Percentiles rank a stretch among this genome's conserved stretches.
Conservation (phyloP, 768 basidiomycete genomes). For the Leccinum disarticulatum region DNA sequence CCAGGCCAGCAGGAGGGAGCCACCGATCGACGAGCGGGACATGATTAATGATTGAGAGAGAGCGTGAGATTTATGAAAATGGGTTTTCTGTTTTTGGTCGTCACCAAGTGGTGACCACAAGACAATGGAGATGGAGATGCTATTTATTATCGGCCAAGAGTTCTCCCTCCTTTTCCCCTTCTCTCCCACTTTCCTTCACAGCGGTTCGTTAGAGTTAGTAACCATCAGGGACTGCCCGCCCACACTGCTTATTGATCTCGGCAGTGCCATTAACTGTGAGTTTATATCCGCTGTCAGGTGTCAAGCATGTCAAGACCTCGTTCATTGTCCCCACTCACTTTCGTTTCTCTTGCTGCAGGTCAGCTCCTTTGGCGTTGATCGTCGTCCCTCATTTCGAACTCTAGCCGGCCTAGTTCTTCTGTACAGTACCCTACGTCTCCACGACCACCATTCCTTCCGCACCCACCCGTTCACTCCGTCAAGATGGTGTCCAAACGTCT, state of each 20-base stretch:
- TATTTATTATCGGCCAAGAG: background rate
- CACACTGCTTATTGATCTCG: background rate
- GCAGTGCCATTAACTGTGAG: conserved; percentile 1
- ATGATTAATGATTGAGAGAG: conserved; percentile 19
- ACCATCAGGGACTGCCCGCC: conserved; percentile 8
- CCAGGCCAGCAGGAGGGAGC: conserved; percentile 90
- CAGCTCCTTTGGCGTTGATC: conserved; percentile 65
- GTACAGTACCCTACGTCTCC: background rate
- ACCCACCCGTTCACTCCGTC: background rate
- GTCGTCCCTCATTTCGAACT: conserved; percentile 42
- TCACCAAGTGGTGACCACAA: conserved; percentile 7
- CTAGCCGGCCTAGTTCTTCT: conserved; percentile 41
- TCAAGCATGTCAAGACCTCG: background rate
- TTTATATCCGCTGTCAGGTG: conserved; percentile 13
- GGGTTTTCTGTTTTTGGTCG: background rate
- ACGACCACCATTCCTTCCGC: conserved; percentile 9
- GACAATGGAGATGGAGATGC: conserved; percentile 15
- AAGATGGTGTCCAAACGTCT: conserved; percentile 73
- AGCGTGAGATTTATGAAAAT: background rate
- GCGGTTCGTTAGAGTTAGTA: background rate
- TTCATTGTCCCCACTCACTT: conserved; percentile 4
- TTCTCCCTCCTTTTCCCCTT: background rate
- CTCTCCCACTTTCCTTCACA: background rate
- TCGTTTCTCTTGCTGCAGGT: conserved; percentile 37
- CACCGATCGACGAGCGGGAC: conserved; percentile 37